Conservation (phyloP, 352 stramenopile species). For the Pythium dissotocum region DNA sequence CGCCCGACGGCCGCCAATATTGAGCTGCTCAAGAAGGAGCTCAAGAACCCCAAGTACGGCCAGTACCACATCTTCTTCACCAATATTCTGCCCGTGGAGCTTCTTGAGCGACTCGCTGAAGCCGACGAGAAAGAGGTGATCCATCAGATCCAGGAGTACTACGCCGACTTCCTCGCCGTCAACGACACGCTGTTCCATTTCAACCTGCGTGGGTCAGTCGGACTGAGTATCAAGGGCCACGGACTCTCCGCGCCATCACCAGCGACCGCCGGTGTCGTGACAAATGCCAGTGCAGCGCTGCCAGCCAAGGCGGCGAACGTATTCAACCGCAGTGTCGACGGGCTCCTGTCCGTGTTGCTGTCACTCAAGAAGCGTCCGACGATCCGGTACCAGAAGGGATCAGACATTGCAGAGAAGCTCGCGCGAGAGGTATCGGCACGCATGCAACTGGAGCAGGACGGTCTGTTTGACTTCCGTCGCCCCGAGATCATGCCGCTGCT, state of each 20-base stretch:
- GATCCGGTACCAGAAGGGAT: constrained; percentile 96
- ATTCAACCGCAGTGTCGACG: constrained; percentile 94
- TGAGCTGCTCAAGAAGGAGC: constrained; percentile 90
- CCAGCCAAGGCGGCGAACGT: constrained; percentile 48
- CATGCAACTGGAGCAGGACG: constrained; percentile 93
- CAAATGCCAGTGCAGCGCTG: constrained; percentile 31
- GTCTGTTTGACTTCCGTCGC: constrained; percentile 97
- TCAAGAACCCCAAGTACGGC: constrained; percentile 93
- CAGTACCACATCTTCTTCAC: constrained; percentile 99
- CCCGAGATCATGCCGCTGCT: constrained; percentile 77
- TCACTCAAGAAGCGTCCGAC: constrained; percentile 95
- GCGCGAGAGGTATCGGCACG: constrained; percentile 92
- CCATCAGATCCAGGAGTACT: constrained; percentile 97
- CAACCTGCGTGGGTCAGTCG: constrained; percentile 81
- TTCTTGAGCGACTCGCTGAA: constrained; percentile 95
- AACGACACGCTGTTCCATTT: constrained; percentile 98
- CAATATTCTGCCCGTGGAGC: constrained; percentile 93
- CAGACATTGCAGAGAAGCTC: constrained; percentile 91
- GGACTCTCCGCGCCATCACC: constrained; percentile 28
- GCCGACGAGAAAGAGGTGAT: constrained; percentile 95
- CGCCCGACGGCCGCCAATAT: constrained; percentile 93
- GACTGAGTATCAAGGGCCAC: constrained; percentile 49
- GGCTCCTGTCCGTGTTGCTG: constrained; percentile 94
- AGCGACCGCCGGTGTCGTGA: constrained; percentile 51
- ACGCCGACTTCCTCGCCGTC: constrained; percentile 97